These are phyloP conservation scores for Trametes sanguinea DNA, from an alignment of 768 basidiomycete genomes.

Conservation along the genomic window DNA sequence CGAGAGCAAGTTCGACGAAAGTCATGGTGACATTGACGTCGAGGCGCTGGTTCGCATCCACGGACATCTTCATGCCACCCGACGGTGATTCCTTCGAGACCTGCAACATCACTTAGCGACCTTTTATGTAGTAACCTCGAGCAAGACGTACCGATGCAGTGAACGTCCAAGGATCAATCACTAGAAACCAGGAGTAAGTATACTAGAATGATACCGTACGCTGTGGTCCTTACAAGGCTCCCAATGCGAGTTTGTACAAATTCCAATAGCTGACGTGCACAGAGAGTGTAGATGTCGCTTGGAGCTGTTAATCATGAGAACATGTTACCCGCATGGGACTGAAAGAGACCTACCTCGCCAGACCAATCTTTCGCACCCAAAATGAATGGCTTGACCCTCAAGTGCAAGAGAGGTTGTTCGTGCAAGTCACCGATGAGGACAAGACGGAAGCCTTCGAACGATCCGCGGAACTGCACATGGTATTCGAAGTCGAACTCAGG, in stretches of 20 bases:
- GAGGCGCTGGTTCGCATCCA: conserved; percentile 80
- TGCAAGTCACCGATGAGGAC: conserved; percentile 94
- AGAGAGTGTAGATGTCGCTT: conserved; percentile 78
- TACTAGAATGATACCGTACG: no score
- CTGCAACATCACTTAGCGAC: conserved; percentile 38
- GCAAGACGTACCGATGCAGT: conserved; percentile 56
- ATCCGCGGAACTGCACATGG: conserved; percentile 67
- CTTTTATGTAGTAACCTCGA: not conserved
- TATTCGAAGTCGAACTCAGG: not conserved
- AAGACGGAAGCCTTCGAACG: conserved; percentile 89
- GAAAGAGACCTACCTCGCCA: conserved; percentile 59
- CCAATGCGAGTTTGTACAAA: conserved; percentile 95
- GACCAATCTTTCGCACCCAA: conserved; percentile 93
- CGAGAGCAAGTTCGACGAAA: conserved; percentile 83
- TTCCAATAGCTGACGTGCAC: conserved; percentile 96
- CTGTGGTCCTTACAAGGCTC: conserved; percentile 64
- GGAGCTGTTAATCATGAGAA: conserved; percentile 52
- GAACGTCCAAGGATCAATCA: conserved; percentile 97
- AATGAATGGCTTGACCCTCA: conserved; percentile 83
- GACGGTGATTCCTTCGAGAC: conserved; percentile 51
- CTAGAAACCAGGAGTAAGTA: conserved; percentile 37
- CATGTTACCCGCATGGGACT: not conserved
- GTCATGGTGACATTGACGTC: conserved; percentile 91
- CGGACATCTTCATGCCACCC: conserved; percentile 55
- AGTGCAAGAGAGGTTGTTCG: conserved; percentile 91